phyloP scores from a whole-genome alignment of 1,139 yeast species.

The Scheffersomyces illinoinensis region DNA sequence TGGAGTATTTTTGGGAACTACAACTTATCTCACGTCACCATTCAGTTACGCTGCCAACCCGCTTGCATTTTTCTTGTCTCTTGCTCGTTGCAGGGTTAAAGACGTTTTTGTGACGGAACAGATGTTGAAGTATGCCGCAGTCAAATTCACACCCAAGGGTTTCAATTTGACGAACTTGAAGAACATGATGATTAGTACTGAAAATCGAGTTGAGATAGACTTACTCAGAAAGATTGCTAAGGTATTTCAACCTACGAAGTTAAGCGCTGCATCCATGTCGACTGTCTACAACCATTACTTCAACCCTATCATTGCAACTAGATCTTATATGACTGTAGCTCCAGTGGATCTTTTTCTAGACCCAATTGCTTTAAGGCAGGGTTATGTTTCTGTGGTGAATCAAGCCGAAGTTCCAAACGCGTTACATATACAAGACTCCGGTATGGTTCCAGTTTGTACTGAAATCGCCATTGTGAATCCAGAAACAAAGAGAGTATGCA shows the following conservation, averaged over 20 bases:
- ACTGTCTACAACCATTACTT: conserved; percentile 76
- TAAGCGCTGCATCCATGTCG: conserved; percentile 71
- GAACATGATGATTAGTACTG: conserved; percentile 82
- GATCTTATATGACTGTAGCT: conserved; percentile 87
- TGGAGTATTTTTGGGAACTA: conserved; percentile 85
- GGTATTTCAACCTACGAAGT: conserved; percentile 63
- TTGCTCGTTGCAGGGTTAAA: conserved; percentile 78
- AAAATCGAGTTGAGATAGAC: conserved; percentile 70
- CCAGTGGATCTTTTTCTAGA: conserved; percentile 88
- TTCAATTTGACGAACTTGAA: conserved; percentile 64
- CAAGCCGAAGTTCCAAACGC: conserved; percentile 69
- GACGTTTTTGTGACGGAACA: conserved; percentile 86
- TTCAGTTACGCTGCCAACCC: conserved; percentile 80
- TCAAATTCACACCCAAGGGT: conserved; percentile 63
- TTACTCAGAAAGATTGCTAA: conserved; percentile 60
- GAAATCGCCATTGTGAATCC: conserved; percentile 95
- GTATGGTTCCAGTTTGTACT: conserved; percentile 93
- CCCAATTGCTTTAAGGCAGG: conserved; percentile 85
- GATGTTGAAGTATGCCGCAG: conserved; percentile 76
- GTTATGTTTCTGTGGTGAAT: conserved; percentile 77
- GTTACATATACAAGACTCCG: conserved; percentile 85
- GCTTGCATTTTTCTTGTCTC: conserved; percentile 64
- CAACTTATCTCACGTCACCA: conserved; percentile 80
- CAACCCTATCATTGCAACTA: conserved; percentile 81
- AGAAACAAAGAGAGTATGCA: conserved; percentile 76